phyloP scores from a whole-genome alignment of 345 rosid species.

The Pugionium dolabratum region DNA sequence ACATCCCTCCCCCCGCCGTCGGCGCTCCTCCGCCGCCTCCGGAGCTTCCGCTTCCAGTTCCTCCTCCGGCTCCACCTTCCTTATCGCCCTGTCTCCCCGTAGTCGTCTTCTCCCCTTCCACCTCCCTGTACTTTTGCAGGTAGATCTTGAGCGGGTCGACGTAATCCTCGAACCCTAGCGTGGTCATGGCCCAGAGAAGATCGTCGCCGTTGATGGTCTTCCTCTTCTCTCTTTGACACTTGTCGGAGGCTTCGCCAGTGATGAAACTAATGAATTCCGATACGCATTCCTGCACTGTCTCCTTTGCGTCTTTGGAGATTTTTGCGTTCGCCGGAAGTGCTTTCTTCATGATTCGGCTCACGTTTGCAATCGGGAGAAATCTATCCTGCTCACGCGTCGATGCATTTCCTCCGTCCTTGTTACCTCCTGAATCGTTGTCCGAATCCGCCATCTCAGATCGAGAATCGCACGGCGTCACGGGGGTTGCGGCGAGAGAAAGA shows the following conservation, averaged over 20 bases:
- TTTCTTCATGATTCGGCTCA: constrained; percentile 76
- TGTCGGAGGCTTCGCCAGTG: constrained; percentile 75
- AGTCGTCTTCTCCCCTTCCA: constrained; percentile 60
- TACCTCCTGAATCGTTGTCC: constrained; percentile 64
- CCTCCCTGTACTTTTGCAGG: constrained; percentile 69
- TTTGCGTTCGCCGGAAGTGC: constrained; percentile 73
- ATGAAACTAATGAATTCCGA: constrained; percentile 77
- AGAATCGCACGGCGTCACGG: not conserved
- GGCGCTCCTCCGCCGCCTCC: constrained; percentile 25
- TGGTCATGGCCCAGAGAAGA: constrained; percentile 80
- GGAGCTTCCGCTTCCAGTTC: constrained; percentile 30
- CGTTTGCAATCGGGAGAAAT: constrained; percentile 71
- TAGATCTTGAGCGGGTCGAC: constrained; percentile 68
- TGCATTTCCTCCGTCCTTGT: constrained; percentile 44
- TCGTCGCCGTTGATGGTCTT: constrained; percentile 81
- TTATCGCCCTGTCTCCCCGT: constrained; percentile 46
- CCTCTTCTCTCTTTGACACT: constrained; percentile 72
- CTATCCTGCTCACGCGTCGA: constrained; percentile 64
- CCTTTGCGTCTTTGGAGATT: constrained; percentile 76
- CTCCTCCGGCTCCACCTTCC: constrained; percentile 45
- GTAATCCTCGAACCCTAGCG: constrained; percentile 72
- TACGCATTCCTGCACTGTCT: constrained; percentile 76
- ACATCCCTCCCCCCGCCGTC: constrained; percentile 42
- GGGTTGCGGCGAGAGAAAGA: constrained; percentile 7
- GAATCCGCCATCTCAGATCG: constrained; percentile 62